These are phyloP conservation scores for Tulasnella sp. DNA, from an alignment of 768 basidiomycete species.

Conservation along the genomic window DNA sequence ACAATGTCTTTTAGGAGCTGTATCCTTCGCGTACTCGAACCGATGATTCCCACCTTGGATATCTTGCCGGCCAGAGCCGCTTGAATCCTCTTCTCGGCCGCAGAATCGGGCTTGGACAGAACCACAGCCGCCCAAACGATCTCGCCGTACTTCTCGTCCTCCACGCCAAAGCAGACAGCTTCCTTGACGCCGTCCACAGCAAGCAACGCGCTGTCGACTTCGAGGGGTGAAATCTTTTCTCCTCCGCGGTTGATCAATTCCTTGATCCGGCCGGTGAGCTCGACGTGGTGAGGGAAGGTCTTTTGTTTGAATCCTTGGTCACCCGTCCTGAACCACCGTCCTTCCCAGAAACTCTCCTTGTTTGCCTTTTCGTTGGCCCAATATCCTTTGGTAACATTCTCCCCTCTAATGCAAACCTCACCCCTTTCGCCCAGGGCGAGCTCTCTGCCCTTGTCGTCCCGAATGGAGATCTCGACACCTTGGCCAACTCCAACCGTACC, in stretches of 20 bases:
- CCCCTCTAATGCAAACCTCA: conserved; percentile 48
- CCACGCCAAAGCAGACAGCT: conserved; percentile 27
- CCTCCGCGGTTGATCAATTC: conserved; percentile 56
- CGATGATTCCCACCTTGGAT: not conserved
- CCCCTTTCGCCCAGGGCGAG: conserved; percentile 39
- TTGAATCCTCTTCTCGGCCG: conserved; percentile 7
- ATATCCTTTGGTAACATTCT: conserved; percentile 48
- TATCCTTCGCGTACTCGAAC: not conserved
- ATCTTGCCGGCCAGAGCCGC: conserved; percentile 9
- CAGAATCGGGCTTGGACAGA: not conserved
- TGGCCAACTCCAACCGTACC: conserved; percentile 32
- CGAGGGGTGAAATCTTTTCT: conserved; percentile 54
- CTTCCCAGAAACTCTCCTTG: conserved; percentile 41
- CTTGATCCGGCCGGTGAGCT: conserved; percentile 50
- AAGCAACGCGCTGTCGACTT: conserved; percentile 50
- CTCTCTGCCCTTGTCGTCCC: conserved; percentile 29
- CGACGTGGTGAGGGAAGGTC: conserved; percentile 28
- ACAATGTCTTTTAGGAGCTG: not conserved
- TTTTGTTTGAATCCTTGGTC: conserved; percentile 26
- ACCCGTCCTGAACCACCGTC: conserved; percentile 43
- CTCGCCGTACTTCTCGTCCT: conserved; percentile 21
- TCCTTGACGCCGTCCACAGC: conserved; percentile 35
- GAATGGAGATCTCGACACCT: conserved; percentile 32
- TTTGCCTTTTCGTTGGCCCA: conserved; percentile 40
- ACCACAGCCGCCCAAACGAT: conserved; percentile 23